Evolutionary conservation across 768 basidiomycete genomes (phyloP).

Genomic region (Lyophyllum atratum): DNA sequence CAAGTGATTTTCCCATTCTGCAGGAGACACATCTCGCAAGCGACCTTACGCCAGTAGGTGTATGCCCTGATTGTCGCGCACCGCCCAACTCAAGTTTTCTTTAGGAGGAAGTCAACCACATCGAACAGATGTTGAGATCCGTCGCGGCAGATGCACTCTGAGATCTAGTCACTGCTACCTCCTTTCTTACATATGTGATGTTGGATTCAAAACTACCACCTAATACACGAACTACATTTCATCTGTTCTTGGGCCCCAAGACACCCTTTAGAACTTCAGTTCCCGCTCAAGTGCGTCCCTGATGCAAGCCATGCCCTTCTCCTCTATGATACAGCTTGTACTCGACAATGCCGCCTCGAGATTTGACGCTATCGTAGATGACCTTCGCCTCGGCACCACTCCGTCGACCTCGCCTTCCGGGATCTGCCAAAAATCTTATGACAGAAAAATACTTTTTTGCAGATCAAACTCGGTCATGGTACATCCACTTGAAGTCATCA

Average conservation of each 20-base stretch:
- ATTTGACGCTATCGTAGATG: constrained; percentile 56
- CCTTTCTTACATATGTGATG: not conserved
- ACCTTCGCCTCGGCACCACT: constrained; percentile 67
- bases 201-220: not conserved
- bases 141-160: constrained; percentile 4
- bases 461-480: no score
- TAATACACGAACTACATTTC: not conserved
- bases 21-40: not conserved
- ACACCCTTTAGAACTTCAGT: constrained; percentile 56
- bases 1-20: not conserved
- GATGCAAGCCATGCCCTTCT: constrained; percentile 70
- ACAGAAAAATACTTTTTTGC: no score
- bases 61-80: not conserved
- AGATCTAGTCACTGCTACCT: not conserved
- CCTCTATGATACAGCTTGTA: constrained; percentile 63
- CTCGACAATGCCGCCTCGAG: constrained; percentile 53
- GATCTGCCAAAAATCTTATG: constrained; percentile 41
- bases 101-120: constrained; percentile 14
- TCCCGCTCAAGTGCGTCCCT: constrained; percentile 54
- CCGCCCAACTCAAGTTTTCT: not conserved
- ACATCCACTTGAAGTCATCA: no score
- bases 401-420: constrained; percentile 64
- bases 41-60: constrained; percentile 6
- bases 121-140: constrained; percentile 10
- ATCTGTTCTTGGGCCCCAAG: constrained; percentile 27